Evolutionary conservation across 1,284 basidiomycete species (phyloP).

Genomic region (Ustilago xerochloae): DNA sequence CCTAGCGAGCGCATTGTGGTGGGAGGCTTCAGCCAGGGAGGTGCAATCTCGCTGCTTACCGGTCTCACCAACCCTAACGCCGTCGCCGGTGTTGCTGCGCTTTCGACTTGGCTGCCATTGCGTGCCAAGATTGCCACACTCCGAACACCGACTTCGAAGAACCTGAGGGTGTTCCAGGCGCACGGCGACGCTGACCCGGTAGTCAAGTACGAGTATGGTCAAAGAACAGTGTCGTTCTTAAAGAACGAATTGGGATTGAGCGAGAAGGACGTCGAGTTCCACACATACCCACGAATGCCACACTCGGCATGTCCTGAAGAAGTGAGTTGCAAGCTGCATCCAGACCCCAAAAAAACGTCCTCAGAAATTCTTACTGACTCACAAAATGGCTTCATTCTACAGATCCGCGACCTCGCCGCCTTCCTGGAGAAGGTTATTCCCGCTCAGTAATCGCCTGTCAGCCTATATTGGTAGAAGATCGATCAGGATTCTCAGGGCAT

Average conservation of each 20-base stretch:
- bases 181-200: slow-evolving; percentile 64
- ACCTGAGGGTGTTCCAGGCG: slow-evolving; percentile 61
- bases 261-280: slow-evolving; percentile 47
- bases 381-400: not conserved
- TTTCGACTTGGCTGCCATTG: slow-evolving; percentile 66
- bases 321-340: slow-evolving; percentile 19
- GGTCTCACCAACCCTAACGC: slow-evolving; percentile 52
- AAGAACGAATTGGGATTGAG: slow-evolving; percentile 51
- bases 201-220: slow-evolving; percentile 59
- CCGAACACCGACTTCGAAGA: slow-evolving; percentile 34
- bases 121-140: slow-evolving; percentile 54
- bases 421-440: slow-evolving; percentile 58
- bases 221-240: slow-evolving; percentile 48
- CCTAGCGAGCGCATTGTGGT: slow-evolving; percentile 61
- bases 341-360: no score
- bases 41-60: slow-evolving; percentile 60
- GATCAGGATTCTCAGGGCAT: not conserved
- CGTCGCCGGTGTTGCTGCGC: slow-evolving; percentile 59
- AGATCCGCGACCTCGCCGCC: slow-evolving; percentile 56
- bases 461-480: not conserved
- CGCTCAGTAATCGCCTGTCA: slow-evolving; percentile 10
- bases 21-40: slow-evolving; percentile 63
- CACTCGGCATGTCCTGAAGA: slow-evolving; percentile 66
- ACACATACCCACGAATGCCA: slow-evolving; percentile 61
- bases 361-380: not conserved